Conservation (phyloP, 1,284 basidiomycete genomes). For the Marasmius tenuissimus region DNA sequence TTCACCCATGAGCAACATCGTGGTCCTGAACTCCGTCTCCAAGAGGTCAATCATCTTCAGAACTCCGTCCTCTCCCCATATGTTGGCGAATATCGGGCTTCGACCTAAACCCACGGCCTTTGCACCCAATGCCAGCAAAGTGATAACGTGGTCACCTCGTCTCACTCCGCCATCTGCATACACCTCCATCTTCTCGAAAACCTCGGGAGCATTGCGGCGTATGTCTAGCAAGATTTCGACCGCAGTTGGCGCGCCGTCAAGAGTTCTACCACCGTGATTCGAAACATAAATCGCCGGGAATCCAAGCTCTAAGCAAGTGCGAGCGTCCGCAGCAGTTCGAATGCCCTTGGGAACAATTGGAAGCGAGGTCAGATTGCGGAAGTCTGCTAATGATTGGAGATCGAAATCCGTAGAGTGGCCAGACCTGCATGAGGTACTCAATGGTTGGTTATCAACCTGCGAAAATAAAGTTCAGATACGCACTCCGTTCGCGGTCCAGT, state of each 20-base stretch:
- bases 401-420: constrained; percentile 24
- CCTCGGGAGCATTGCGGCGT: constrained; percentile 26
- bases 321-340: constrained; percentile 29
- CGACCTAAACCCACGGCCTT: constrained; percentile 27
- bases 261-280: constrained; percentile 35
- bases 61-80: constrained; percentile 28
- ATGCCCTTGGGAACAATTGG: constrained; percentile 31
- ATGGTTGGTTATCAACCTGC: background rate
- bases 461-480: background rate
- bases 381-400: constrained; percentile 21
- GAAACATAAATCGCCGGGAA: constrained; percentile 33
- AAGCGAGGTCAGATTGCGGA: constrained; percentile 25
- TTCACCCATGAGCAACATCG: constrained; percentile 23
- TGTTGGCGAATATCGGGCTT: constrained; percentile 27
- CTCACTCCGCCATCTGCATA: constrained; percentile 31
- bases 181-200: constrained; percentile 27
- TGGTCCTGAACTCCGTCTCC: constrained; percentile 15
- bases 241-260: constrained; percentile 33
- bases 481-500: constrained; percentile 6
- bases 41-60: constrained; percentile 21
- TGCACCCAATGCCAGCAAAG: constrained; percentile 26
- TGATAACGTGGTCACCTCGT: constrained; percentile 24
- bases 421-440: constrained; percentile 9
- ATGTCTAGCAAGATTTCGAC: constrained; percentile 33
- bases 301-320: constrained; percentile 30